phyloP scores from a whole-genome alignment of 495 filamentous ascomycete genomes.

The Trichoderma orchidacearum region DNA sequence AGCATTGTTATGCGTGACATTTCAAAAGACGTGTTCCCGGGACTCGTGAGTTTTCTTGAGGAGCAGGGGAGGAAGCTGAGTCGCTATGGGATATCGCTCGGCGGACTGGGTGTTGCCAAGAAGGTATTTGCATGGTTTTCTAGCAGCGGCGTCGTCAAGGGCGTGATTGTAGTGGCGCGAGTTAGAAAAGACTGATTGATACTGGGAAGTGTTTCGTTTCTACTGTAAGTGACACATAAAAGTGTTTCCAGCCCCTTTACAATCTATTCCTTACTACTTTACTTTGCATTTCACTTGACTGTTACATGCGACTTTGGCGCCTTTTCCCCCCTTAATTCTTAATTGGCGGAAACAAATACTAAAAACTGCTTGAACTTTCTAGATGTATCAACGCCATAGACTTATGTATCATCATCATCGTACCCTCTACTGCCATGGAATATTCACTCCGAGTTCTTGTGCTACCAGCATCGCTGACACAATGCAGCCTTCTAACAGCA shows the following conservation, averaged over 20 bases:
- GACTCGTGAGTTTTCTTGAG: conserved; percentile 21
- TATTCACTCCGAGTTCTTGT: conserved; percentile 28
- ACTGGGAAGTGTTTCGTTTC: too few relatives aligned
- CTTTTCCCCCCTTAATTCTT: too few relatives aligned
- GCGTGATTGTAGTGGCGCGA: conserved; percentile 28
- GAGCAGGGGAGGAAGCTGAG: conserved; percentile 15
- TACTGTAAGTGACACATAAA: too few relatives aligned
- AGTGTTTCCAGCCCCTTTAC: too few relatives aligned
- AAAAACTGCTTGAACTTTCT: too few relatives aligned
- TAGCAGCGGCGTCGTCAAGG: conserved; percentile 23
- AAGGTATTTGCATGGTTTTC: conserved; percentile 34
- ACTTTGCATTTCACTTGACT: too few relatives aligned
- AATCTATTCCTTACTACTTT: too few relatives aligned
- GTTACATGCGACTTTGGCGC: too few relatives aligned
- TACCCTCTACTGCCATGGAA: conserved; percentile 12
- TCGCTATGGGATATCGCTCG: conserved; percentile 22
- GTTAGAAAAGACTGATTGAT: too few relatives aligned
- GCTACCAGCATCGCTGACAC: conserved; percentile 40
- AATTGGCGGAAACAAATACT: too few relatives aligned
- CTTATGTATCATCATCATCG: background rate
- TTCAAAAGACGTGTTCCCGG: conserved; percentile 27
- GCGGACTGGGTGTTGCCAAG: conserved; percentile 20
- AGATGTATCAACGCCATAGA: too few relatives aligned
- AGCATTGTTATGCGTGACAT: conserved; percentile 29
- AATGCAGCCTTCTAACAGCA: conserved; percentile 44